These are phyloP conservation scores for Ophiostoma tasmaniense DNA, from an alignment of 2,329 filamentous ascomycete genomes.

Conservation along the genomic window DNA sequence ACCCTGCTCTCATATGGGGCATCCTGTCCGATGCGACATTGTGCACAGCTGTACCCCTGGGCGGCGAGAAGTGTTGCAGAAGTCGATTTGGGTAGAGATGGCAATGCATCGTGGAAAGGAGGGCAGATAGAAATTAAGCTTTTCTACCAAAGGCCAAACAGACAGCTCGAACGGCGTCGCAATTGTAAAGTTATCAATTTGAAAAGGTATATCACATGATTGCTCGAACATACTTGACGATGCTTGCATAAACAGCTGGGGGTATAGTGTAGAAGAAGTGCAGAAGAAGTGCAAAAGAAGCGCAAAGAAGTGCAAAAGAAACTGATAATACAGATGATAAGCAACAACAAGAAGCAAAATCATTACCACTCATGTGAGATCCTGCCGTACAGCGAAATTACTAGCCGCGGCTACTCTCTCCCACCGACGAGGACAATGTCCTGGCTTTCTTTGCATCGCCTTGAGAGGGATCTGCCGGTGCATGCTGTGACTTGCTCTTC, in stretches of 20 bases:
- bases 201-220: neutral
- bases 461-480: neutral
- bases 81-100: too few relatives aligned
- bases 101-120: too few relatives aligned
- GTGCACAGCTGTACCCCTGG: neutral
- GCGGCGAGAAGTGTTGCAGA: neutral
- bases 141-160: neutral
- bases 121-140: too few relatives aligned
- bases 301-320: too few relatives aligned
- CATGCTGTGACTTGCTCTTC: neutral
- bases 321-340: too few relatives aligned
- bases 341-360: too few relatives aligned
- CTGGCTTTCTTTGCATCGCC: neutral
- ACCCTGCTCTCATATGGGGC: neutral
- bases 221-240: too few relatives aligned
- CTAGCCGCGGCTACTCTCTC: neutral
- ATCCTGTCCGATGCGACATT: neutral
- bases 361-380: too few relatives aligned
- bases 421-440: neutral
- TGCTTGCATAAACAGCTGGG: too few relatives aligned
- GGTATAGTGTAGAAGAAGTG: too few relatives aligned
- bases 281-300: too few relatives aligned
- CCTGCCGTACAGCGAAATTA: too few relatives aligned
- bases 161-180: neutral
- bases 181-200: neutral